Percentiles rank a stretch among this genome's conserved stretches.
Conservation (phyloP, 129 eudicot genomes). For the Tagetes erecta region DNA sequence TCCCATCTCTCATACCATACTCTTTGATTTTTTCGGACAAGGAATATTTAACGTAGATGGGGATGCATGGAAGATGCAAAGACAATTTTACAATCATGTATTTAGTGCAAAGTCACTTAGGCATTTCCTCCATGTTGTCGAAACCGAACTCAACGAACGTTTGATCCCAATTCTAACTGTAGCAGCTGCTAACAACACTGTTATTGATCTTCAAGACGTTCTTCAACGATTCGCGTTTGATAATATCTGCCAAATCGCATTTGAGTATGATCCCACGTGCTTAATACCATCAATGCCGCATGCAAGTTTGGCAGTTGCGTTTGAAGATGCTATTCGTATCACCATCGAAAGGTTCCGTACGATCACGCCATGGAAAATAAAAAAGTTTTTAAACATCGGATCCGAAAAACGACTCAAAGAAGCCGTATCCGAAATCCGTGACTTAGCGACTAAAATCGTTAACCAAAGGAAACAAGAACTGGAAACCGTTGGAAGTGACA, state of each 20-base stretch:
- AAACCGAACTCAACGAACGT: slow-evolving; percentile 50
- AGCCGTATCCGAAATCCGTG: slow-evolving; percentile 22
- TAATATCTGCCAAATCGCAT: slow-evolving; percentile 31
- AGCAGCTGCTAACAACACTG: slow-evolving; percentile 26
- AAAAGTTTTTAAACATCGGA: slow-evolving; percentile 30
- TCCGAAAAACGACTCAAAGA: slow-evolving; percentile 24
- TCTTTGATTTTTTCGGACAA: slow-evolving; percentile 60
- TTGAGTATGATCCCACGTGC: slow-evolving; percentile 35
- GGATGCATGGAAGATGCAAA: slow-evolving; percentile 35
- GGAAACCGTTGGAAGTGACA: too few species aligned
- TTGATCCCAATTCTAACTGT: slow-evolving; percentile 36
- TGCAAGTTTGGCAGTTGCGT: slow-evolving; percentile 32
- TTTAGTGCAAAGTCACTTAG: slow-evolving; percentile 64
- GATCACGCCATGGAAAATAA: slow-evolving; percentile 54
- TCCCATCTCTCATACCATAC: not conserved
- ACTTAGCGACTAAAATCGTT: slow-evolving; percentile 27
- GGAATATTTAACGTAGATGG: slow-evolving; percentile 27
- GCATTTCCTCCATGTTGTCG: slow-evolving; percentile 63
- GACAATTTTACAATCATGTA: slow-evolving; percentile 58
- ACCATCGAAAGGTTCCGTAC: slow-evolving; percentile 22
- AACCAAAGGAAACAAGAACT: slow-evolving; percentile 14
- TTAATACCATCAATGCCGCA: slow-evolving; percentile 25
- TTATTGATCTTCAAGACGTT: slow-evolving; percentile 66
- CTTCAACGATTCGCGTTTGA: slow-evolving; percentile 47
- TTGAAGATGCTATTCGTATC: slow-evolving; percentile 36